These are phyloP conservation scores for Ascoidea asiatica DNA, from an alignment of 805 yeast genomes.

Conservation along the genomic window DNA sequence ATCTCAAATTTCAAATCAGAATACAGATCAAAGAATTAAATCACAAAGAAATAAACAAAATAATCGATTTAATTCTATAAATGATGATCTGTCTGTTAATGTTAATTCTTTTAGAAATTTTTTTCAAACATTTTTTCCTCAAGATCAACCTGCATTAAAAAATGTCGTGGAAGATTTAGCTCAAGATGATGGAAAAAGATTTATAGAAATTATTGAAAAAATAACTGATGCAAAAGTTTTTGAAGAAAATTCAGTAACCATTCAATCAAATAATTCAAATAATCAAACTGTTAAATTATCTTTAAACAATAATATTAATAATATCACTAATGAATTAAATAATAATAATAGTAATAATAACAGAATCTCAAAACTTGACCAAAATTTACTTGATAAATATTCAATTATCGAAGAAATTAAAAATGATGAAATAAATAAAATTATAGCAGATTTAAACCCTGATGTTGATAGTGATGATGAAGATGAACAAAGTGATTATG, in stretches of 20 bases:
- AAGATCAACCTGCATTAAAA: background rate
- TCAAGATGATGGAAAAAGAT: background rate
- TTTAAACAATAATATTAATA: no score
- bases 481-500: background rate
- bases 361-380: background rate
- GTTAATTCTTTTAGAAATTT: background rate
- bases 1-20: no score
- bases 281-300: no score
- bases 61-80: no score
- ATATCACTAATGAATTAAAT: background rate
- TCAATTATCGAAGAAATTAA: background rate
- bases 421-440: background rate
- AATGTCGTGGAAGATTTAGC: background rate
- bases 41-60: no score
- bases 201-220: background rate
- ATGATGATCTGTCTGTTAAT: no score
- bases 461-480: background rate
- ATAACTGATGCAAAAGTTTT: background rate
- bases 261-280: no score
- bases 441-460: no score
- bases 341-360: no score
- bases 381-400: no score
- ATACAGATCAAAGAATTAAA: no score
- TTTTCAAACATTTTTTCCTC: background rate
- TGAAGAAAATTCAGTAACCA: no score